Conservation (phyloP, 352 stramenopile species). For the Pythium volutum region DNA sequence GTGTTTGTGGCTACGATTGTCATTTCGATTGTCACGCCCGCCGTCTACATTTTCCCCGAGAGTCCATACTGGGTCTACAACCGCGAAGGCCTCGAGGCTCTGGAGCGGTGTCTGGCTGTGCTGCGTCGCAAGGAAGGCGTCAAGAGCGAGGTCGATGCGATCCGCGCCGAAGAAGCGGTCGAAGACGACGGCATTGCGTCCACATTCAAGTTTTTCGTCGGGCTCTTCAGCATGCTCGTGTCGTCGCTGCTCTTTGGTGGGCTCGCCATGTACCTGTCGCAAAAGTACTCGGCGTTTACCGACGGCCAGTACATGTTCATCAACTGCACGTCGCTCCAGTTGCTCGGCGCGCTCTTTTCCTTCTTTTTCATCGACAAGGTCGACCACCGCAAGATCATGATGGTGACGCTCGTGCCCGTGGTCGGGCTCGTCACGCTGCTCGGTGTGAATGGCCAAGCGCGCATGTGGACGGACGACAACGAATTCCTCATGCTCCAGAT, state of each 20-base stretch:
- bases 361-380: conserved; percentile 87
- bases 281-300: conserved; percentile 54
- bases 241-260: conserved; percentile 57
- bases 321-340: conserved; percentile 68
- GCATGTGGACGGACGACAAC: conserved; percentile 45
- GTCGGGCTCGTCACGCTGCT: conserved; percentile 44
- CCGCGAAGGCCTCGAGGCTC: conserved; percentile 69
- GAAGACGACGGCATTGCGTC: conserved; percentile 31
- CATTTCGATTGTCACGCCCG: conserved; percentile 74
- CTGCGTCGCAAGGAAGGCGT: conserved; percentile 77
- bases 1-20: conserved; percentile 78
- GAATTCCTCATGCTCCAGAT: conserved; percentile 74
- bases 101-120: conserved; percentile 65
- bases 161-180: conserved; percentile 65
- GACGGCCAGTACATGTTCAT: conserved; percentile 76
- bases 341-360: conserved; percentile 69
- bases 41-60: conserved; percentile 84
- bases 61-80: conserved; percentile 85
- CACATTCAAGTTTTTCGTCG: conserved; percentile 66
- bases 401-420: conserved; percentile 57
- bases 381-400: conserved; percentile 70
- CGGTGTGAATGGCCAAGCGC: conserved; percentile 50
- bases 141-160: conserved; percentile 67
- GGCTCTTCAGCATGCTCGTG: conserved; percentile 65
- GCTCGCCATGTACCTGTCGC: conserved; percentile 76